Evolutionary conservation across 345 rosid species (phyloP), one percentile per base, ranked within the genome.

Genomic region (Xanthoceras sorbifolium): DNA sequence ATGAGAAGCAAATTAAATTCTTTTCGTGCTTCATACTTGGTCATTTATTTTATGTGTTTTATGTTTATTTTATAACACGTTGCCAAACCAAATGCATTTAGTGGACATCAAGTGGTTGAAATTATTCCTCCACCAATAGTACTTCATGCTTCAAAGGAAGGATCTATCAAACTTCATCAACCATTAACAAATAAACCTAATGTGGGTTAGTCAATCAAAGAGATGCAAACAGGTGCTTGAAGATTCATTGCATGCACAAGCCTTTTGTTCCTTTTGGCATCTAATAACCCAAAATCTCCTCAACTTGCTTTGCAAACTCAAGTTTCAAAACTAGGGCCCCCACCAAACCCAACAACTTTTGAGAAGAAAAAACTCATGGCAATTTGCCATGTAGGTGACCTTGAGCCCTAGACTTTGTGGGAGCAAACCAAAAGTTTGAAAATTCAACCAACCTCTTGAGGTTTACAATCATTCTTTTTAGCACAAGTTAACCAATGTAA

Each of bases 201-300:
- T 14, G 20, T 46, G 20, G 76, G 76, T 73, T 18, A 68, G 40
- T 73, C 9, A 17, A 55, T 22, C 29, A 17, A 25, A 46, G 61
- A 31, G 50, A 57, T 29, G 9, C 38, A 44, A 5, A 69, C 68
- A 69, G 48, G 59, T 74, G n/a, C 76, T 64, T 63, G 28, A 75
- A 52, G 46, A 52, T 29, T 71, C 75, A 69, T n/a, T 38, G 69
- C 28, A 28, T 63, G 59, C 63, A 64, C 61, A 79, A 79, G 67
- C 50, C 78, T 79, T 69, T 75, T 52, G 52, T 64, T 69, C 28
- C 65, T 75, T 59, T 42, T 70, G 29, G 62, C 36, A 64, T 80
- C 65, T 50, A 48, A 46, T 15, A 46, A 46, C 52, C 10, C 1
- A 17, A 15, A 46, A 46, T 46, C 18, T 5, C 52, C 52, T 14